Evolutionary conservation across 495 filamentous ascomycete species (phyloP).

Genomic region (Cercophora sp.): DNA sequence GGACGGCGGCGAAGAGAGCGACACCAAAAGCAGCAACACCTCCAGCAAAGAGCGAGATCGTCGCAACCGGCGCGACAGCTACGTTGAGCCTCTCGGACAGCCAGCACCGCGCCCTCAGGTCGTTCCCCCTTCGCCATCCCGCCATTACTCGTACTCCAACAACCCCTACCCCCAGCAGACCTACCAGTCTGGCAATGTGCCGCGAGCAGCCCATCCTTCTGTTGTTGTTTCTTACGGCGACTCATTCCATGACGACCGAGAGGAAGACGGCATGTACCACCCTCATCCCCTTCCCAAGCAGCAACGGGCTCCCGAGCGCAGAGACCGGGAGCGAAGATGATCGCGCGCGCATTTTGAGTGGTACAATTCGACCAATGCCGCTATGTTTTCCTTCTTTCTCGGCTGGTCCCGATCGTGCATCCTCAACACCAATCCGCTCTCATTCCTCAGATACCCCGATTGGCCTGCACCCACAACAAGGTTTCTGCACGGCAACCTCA

Average conservation of each 20-base stretch:
- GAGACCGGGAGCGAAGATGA: conserved; percentile 11
- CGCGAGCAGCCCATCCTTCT: conserved; percentile 24
- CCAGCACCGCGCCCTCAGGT: conserved; percentile 22
- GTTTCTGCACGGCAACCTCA: conserved; percentile 7
- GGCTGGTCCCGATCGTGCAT: conserved; percentile 18
- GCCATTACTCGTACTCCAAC: conserved; percentile 16
- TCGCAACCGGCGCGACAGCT: conserved; percentile 29
- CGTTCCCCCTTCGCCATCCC: conserved; percentile 14
- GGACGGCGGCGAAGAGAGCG: conserved; percentile 25
- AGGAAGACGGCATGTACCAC: conserved; percentile 19
- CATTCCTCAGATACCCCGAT: conserved; percentile 15
- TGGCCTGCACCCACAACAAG: conserved; percentile 16
- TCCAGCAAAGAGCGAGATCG: conserved; percentile 18
- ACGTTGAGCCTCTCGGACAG: conserved; percentile 34
- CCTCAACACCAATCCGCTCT: conserved; percentile 10
- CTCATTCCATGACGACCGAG: conserved; percentile 10
- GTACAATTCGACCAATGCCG: conserved; percentile 5
- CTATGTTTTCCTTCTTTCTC: conserved; percentile 2
- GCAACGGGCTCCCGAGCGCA: conserved; percentile 11
- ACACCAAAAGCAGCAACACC: conserved; percentile 27
- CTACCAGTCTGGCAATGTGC: conserved; percentile 17
- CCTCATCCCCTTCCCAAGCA: conserved; percentile 6
- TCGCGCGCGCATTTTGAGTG: conserved; percentile 5
- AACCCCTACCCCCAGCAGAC: conserved; percentile 12
- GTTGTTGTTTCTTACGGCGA: conserved; percentile 22